These are phyloP conservation scores for Arabidopsis arenosa DNA, from an alignment of 345 rosid genomes.

Conservation along the genomic window DNA sequence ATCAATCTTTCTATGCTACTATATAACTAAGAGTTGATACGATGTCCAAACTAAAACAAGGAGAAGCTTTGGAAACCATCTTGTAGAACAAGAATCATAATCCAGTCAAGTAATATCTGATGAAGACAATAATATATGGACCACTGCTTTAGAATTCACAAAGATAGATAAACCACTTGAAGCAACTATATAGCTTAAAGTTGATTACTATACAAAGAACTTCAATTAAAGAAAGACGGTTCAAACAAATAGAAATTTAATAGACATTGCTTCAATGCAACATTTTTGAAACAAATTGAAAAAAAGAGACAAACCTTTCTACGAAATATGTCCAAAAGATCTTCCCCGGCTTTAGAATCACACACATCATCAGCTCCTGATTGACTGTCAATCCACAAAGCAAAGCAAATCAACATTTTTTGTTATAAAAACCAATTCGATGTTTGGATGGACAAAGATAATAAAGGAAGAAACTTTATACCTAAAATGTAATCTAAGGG, in stretches of 20 bases:
- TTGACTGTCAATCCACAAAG: slow-evolving; percentile 32
- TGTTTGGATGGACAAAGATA: background rate
- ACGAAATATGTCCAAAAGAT: slow-evolving; percentile 68
- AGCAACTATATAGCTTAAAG: background rate
- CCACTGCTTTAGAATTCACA: background rate
- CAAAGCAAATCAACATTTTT: slow-evolving; percentile 1
- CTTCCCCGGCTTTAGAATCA: slow-evolving; percentile 64
- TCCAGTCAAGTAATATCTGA: slow-evolving; percentile 7
- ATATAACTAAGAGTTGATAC: background rate
- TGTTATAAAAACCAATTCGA: background rate
- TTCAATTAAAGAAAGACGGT: background rate
- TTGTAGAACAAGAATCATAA: background rate
- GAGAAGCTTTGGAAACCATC: background rate
- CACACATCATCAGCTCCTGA: slow-evolving; percentile 48
- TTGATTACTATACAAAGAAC: background rate
- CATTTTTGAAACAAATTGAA: background rate
- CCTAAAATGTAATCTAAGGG: slow-evolving; percentile 66
- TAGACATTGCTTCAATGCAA: background rate
- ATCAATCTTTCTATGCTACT: slow-evolving; percentile 6
- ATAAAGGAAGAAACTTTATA: slow-evolving; percentile 34
- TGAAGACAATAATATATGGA: background rate
- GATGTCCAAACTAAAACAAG: background rate
- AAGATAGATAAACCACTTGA: background rate
- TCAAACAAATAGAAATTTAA: background rate
- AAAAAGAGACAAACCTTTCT: slow-evolving; percentile 50